Base-by-base conservation (phyloP, 768 basidiomycete genomes). In the Rhizopogon sp. region DNA sequence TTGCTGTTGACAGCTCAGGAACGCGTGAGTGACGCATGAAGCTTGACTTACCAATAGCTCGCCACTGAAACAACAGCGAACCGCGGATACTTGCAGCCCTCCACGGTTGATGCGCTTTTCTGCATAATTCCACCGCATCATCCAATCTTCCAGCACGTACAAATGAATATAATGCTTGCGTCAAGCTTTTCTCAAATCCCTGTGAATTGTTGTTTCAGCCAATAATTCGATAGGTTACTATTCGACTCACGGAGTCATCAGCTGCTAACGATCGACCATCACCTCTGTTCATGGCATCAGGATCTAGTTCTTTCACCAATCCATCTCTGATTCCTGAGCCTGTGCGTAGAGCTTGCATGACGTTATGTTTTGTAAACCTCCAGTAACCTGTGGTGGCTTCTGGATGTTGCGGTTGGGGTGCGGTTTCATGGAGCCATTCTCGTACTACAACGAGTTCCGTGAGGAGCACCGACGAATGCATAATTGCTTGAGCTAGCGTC, bases 71-170 rank as follows among this genome's bases (percentile, higher is more conserved):
- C 17, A 93, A 67, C 29, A 84, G 69, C 1, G 90, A 87, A 1
- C 96, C 96, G 6, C 89, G 84, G 42, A 98, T 82, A 53, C 85
- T 89, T 1, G 94, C 93, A 2, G 93, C 92, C 22, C 93, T 79
- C 96, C 95, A 98, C 0, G 92, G 88, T 59, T 95, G 90, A 58
- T 93, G 86, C 0, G 88, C 87, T 61, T 82, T 83, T 59, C 85
- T 75, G 65, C 92, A 94, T 16, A 93, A 71, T 35, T 90, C 87
- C 4, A 94, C 75, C 0, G 94, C 96, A 10, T 91, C 87, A 10
- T 90, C 90, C 29, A 96, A 69, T 56, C 85, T 75, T n/a, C 95
- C 95, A 5, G 88, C 85, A 40, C 95, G 84, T 3, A 98, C 77
- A 58, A 87, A 87, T 25, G 85, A 81, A 69, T 90, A 96, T 20